These are phyloP conservation scores for Suillus tomentosus DNA, from an alignment of 768 basidiomycete genomes.

Conservation along the genomic window DNA sequence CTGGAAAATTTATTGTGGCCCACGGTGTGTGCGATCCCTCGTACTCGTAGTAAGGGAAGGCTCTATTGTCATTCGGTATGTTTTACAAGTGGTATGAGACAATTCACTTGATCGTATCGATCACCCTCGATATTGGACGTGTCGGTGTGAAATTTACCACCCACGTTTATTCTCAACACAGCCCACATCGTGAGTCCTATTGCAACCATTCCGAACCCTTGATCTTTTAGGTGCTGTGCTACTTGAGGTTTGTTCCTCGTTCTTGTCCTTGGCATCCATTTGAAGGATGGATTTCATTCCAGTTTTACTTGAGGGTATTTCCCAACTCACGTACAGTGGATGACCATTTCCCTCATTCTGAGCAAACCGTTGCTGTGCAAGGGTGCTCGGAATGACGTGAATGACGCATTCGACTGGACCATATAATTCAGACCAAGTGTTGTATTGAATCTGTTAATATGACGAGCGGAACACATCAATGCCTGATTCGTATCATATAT, in stretches of 20 bases:
- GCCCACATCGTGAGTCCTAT: background rate
- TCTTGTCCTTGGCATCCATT: background rate
- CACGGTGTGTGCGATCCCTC: constrained; percentile 1
- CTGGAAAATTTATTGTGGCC: background rate
- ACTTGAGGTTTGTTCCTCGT: background rate
- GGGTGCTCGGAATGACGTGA: background rate
- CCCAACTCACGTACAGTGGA: background rate
- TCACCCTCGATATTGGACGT: background rate
- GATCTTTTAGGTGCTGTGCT: background rate
- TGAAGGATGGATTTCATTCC: background rate
- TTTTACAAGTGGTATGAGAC: background rate
- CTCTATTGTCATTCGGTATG: background rate
- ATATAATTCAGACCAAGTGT: background rate
- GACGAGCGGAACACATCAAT: background rate
- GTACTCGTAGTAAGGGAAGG: background rate
- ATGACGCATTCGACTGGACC: background rate
- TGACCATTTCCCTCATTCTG: background rate
- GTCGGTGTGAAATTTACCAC: background rate
- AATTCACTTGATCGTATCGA: background rate
- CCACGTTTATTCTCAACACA: background rate
- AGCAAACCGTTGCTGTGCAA: background rate
- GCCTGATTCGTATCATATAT: background rate
- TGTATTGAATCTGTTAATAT: background rate
- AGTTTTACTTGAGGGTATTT: background rate
- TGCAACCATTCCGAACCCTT: background rate